These are phyloP conservation scores for Linderina pennispora DNA, from an alignment of 192 early-diverging fungal species.

Conservation along the genomic window DNA sequence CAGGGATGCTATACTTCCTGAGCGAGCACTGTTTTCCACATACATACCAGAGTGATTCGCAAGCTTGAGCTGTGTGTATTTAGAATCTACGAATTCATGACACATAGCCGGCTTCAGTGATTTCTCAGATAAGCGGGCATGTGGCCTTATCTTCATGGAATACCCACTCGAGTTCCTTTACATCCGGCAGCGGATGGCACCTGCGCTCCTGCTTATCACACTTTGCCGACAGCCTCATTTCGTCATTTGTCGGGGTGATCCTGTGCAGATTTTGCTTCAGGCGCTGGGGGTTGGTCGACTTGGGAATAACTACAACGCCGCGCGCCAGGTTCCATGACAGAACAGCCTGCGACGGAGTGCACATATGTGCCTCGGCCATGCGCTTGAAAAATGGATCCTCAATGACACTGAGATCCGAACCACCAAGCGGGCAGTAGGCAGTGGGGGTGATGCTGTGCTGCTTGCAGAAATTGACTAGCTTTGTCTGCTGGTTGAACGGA, in stretches of 20 bases:
- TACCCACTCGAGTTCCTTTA: slow-evolving; percentile 35
- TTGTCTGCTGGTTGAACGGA: slow-evolving; percentile 55
- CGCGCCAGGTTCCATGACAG: slow-evolving; percentile 71
- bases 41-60: too few relatives aligned
- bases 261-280: slow-evolving; percentile 50
- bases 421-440: slow-evolving; percentile 82
- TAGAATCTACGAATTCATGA: too few relatives aligned
- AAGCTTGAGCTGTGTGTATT: too few relatives aligned
- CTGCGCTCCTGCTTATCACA: slow-evolving; percentile 31
- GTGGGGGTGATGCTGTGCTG: slow-evolving; percentile 65
- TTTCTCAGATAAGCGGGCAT: slow-evolving; percentile 28
- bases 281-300: slow-evolving; percentile 60
- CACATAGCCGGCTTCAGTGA: too few relatives aligned
- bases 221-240: slow-evolving; percentile 21
- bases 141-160: slow-evolving; percentile 30
- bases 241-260: slow-evolving; percentile 22
- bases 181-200: slow-evolving; percentile 18
- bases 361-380: slow-evolving; percentile 63
- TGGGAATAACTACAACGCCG: slow-evolving; percentile 75
- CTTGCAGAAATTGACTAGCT: slow-evolving; percentile 68
- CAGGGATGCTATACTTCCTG: too few relatives aligned
- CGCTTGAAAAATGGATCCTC: slow-evolving; percentile 49
- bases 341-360: slow-evolving; percentile 64
- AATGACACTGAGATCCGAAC: slow-evolving; percentile 24
- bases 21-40: too few relatives aligned